A percentile compares a stretch with the other conserved stretches of the same genome.
Evolutionary conservation across 192 early-diverging fungal species (phyloP).

Genomic region (Backusella mclennaniae): DNA sequence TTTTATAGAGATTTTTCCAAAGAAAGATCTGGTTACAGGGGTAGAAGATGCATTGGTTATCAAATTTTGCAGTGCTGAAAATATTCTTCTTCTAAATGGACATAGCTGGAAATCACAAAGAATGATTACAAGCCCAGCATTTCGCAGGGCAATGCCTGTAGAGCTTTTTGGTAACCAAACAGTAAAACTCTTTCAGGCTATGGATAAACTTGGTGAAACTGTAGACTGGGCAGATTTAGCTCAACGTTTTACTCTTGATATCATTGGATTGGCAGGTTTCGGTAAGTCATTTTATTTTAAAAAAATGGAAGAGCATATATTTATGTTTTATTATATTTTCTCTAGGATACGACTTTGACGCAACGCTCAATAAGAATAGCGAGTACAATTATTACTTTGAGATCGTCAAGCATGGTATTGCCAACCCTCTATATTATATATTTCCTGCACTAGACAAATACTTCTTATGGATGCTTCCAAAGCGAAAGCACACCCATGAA

Average conservation of each 20-base stretch:
- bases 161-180: constrained; percentile 20
- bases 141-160: constrained; percentile 30
- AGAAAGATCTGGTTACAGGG: neutral
- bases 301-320: neutral
- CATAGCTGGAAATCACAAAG: neutral
- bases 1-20: neutral
- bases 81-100: neutral
- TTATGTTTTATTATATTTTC: neutral
- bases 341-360: constrained; percentile 1
- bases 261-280: constrained; percentile 27
- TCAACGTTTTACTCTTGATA: constrained; percentile 15
- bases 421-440: neutral
- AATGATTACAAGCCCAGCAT: constrained; percentile 30
- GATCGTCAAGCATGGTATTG: neutral
- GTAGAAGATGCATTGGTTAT: neutral
- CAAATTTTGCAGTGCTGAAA: neutral
- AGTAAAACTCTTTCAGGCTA: constrained; percentile 13
- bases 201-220: neutral
- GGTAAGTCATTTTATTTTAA: constrained; percentile 2
- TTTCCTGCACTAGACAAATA: neutral
- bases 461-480: constrained; percentile 2
- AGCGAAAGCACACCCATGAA: neutral
- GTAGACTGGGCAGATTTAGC: neutral
- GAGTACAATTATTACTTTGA: neutral
- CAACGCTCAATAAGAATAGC: neutral